phyloP scores from a whole-genome alignment of 495 filamentous ascomycete genomes.

The Neurospora sp. region DNA sequence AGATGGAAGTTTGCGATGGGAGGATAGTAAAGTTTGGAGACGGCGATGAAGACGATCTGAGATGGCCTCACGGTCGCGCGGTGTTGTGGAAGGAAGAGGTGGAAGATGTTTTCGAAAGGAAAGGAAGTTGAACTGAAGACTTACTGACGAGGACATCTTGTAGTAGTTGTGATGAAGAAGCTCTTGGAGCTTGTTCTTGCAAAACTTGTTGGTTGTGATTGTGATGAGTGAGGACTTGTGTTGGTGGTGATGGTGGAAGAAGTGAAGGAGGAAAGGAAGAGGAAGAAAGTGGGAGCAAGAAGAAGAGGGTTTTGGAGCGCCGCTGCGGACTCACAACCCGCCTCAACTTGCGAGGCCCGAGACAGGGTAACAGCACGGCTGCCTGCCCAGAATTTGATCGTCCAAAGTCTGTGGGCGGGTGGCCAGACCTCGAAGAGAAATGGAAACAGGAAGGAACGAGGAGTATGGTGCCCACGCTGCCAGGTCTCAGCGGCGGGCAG shows the following conservation, averaged over 20 bases:
- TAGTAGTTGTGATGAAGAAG: not conserved
- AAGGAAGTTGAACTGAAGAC: not conserved
- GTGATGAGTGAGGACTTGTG: not conserved
- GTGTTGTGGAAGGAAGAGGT: not conserved
- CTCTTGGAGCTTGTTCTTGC: not conserved
- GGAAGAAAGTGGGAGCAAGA: not conserved
- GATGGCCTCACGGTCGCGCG: not conserved
- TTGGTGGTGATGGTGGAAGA: not conserved
- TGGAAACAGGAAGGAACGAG: not conserved
- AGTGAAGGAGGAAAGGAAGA: not conserved
- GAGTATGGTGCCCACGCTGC: not conserved
- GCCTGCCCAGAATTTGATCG: not conserved
- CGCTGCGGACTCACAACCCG: not conserved
- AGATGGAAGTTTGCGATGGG: not conserved
- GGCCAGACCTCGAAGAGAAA: not conserved
- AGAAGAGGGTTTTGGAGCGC: not conserved
- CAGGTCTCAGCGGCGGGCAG: not conserved
- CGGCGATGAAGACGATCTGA: not conserved
- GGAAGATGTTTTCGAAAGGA: not conserved
- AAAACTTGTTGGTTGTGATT: not conserved
- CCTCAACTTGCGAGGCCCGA: not conserved
- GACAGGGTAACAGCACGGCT: not conserved
- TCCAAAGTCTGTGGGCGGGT: not conserved
- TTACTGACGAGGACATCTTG: not conserved
- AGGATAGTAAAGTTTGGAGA: not conserved